Conservation (phyloP, 768 basidiomycete genomes). For the Crassisporium funariophilum region DNA sequence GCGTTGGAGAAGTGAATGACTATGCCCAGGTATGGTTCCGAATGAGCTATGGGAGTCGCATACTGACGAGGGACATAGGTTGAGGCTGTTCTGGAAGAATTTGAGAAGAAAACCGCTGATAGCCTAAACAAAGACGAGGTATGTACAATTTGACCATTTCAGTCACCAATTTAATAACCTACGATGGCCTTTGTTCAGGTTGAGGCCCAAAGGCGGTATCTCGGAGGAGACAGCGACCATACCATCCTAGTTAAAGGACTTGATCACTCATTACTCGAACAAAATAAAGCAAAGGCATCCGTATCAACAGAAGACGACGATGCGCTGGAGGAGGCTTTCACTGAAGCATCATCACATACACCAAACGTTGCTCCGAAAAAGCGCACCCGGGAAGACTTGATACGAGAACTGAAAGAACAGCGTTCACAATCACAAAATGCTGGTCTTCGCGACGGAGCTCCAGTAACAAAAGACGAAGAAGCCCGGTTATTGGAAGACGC, state of each 20-base stretch:
- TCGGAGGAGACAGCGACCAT: slow-evolving; percentile 85
- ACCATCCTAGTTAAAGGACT: slow-evolving; percentile 89
- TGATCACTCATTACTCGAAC: slow-evolving; percentile 83
- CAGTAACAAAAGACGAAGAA: slow-evolving; percentile 32
- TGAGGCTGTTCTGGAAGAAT: slow-evolving; percentile 81
- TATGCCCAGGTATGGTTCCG: slow-evolving; percentile 62
- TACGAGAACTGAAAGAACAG: slow-evolving; percentile 72
- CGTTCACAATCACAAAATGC: too few species aligned
- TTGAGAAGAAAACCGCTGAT: slow-evolving; percentile 64
- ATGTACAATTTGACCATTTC: slow-evolving; percentile 22
- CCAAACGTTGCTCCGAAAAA: slow-evolving; percentile 47
- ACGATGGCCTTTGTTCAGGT: slow-evolving; percentile 43
- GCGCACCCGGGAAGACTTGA: slow-evolving; percentile 76
- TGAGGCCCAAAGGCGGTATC: slow-evolving; percentile 72
- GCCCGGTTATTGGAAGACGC: slow-evolving; percentile 40
- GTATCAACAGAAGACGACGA: slow-evolving; percentile 74
- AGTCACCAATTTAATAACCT: slow-evolving; percentile 4
- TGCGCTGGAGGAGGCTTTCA: slow-evolving; percentile 75
- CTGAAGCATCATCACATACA: slow-evolving; percentile 39
- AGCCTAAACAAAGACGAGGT: slow-evolving; percentile 62
- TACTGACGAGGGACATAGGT: slow-evolving; percentile 44
- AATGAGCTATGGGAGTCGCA: background rate
- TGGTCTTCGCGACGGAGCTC: slow-evolving; percentile 22
- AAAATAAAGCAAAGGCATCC: slow-evolving; percentile 70
- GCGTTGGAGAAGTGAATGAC: slow-evolving; percentile 67